phyloP scores from a whole-genome alignment of 257 asterid species.

The Fraxinus cuspidata region DNA sequence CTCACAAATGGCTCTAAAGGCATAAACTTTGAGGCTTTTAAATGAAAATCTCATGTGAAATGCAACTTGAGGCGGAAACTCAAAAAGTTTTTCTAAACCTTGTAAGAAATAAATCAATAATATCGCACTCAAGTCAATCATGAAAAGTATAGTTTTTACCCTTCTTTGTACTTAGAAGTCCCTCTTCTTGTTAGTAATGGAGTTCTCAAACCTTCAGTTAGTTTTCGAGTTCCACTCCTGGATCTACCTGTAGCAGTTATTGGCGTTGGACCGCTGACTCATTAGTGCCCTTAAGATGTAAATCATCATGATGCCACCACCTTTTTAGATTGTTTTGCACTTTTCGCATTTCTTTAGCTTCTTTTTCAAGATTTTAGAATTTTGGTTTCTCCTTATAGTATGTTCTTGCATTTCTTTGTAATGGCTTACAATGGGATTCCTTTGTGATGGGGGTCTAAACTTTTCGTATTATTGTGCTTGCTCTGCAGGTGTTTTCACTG shows the following conservation, averaged over 20 bases:
- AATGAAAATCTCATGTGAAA: too few species aligned
- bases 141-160: too few species aligned
- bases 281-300: not conserved
- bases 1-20: too few species aligned
- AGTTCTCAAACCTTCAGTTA: not conserved
- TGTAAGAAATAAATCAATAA: not conserved
- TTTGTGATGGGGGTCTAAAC: not conserved
- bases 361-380: not conserved
- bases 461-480: slow-evolving; percentile 13
- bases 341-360: not conserved
- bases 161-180: not conserved
- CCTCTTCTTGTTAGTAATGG: too few species aligned
- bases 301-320: not conserved
- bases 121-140: not conserved
- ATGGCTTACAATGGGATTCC: not conserved
- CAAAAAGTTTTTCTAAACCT: too few species aligned
- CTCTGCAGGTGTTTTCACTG: slow-evolving; percentile 92
- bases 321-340: not conserved
- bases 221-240: not conserved
- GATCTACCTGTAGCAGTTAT: not conserved
- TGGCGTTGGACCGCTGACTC: not conserved
- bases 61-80: too few species aligned
- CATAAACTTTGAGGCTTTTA: too few species aligned
- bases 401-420: slow-evolving; percentile 2
- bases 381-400: slow-evolving; percentile 12